Percentiles rank a stretch among this genome's conserved stretches.
Evolutionary conservation across 306 rosid genomes (phyloP).

Genomic region (Begonia fuchsioides): DNA sequence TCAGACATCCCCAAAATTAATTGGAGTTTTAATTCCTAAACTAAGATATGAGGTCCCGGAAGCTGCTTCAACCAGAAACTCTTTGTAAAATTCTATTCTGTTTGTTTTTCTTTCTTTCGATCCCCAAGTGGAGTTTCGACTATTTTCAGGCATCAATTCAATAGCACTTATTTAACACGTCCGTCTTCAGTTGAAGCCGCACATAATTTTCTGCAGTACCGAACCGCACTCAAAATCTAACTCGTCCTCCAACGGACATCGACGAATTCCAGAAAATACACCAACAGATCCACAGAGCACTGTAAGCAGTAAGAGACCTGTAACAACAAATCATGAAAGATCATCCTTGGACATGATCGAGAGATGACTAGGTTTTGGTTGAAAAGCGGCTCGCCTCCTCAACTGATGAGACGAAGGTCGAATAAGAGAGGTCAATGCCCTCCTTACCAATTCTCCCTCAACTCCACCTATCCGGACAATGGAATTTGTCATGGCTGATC

Average conservation of each 20-base stretch:
- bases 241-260: slow-evolving; percentile 7
- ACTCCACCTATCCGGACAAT: slow-evolving; percentile 82
- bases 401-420: slow-evolving; percentile 90
- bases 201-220: slow-evolving; percentile 5
- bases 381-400: slow-evolving; percentile 48
- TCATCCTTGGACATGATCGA: slow-evolving; percentile 46
- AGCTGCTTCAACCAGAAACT: slow-evolving; percentile 60
- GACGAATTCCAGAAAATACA: too few species aligned
- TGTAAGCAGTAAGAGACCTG: slow-evolving; percentile 29
- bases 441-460: slow-evolving; percentile 87
- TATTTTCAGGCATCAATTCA: slow-evolving; percentile 8
- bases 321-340: slow-evolving; percentile 16
- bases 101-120: too few species aligned
- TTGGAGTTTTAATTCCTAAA: not conserved
- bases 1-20: too few species aligned
- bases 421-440: slow-evolving; percentile 77
- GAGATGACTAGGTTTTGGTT: slow-evolving; percentile 70
- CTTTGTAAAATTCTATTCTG: too few species aligned
- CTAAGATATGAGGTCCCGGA: slow-evolving; percentile 21
- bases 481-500: slow-evolving; percentile 96
- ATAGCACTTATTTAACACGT: slow-evolving; percentile 14
- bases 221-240: not conserved
- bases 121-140: too few species aligned
- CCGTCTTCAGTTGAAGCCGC: not conserved
- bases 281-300: slow-evolving; percentile 3